phyloP scores from a whole-genome alignment of 257 asterid species.

The Solanum etuberosum region DNA sequence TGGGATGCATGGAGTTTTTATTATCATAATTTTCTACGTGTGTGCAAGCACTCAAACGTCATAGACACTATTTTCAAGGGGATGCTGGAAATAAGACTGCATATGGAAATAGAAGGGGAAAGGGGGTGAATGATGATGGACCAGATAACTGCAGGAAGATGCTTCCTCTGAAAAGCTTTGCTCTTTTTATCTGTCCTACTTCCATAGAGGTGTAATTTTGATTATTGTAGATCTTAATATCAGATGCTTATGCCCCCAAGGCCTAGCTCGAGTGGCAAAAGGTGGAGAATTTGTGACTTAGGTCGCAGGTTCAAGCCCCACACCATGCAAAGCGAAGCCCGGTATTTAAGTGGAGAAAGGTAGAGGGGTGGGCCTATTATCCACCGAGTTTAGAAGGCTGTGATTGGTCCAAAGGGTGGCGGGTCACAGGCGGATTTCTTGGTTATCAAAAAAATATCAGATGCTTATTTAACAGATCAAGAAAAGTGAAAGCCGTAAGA shows the following conservation, averaged over 20 bases:
- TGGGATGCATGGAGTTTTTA: neutral
- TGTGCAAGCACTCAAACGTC: neutral
- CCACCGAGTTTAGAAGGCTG: too few species aligned
- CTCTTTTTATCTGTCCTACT: neutral
- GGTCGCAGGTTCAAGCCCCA: too few species aligned
- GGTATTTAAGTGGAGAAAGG: too few species aligned
- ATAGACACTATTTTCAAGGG: neutral
- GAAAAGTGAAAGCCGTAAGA: neutral
- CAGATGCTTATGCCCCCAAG: neutral
- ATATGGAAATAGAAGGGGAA: neutral
- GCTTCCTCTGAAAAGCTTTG: neutral
- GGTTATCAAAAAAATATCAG: neutral
- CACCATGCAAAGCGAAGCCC: too few species aligned
- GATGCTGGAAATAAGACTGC: neutral
- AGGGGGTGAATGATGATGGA: neutral
- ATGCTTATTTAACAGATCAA: neutral
- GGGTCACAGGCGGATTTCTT: too few species aligned
- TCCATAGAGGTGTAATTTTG: neutral
- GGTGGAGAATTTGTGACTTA: too few species aligned
- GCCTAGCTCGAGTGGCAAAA: too few species aligned
- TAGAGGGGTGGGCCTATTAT: too few species aligned
- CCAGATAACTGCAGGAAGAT: neutral
- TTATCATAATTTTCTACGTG: neutral
- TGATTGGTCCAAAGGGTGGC: too few species aligned
- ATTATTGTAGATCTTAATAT: neutral